phyloP scores from a whole-genome alignment of 2,329 filamentous ascomycete genomes.

The Colletotrichum ledebouriae region DNA sequence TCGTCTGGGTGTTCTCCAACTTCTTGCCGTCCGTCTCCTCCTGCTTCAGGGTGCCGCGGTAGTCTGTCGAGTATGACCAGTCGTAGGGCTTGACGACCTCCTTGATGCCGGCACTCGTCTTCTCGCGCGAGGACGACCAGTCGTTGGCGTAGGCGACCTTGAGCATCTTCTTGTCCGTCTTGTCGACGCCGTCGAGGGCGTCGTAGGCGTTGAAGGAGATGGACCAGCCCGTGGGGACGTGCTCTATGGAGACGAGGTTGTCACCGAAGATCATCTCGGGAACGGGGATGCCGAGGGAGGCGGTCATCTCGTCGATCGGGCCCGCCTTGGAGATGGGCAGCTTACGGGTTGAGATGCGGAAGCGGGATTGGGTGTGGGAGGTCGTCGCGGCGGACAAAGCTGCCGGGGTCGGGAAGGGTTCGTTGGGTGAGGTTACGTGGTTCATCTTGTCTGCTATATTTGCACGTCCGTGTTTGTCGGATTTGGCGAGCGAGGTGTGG shows the following conservation, averaged over 20 bases:
- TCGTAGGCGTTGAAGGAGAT: constrained; percentile 87
- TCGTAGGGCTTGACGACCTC: constrained; percentile 97
- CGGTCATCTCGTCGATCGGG: constrained; percentile 88
- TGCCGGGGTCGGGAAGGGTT: constrained; percentile 67
- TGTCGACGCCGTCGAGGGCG: constrained; percentile 92
- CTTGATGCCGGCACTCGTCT: constrained; percentile 87
- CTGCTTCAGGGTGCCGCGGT: constrained; percentile 75
- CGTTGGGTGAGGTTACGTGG: constrained; percentile 58
- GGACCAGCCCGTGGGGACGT: constrained; percentile 81
- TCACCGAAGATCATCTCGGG: constrained; percentile 99
- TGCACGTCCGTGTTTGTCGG: background rate
- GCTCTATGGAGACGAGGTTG: constrained; percentile 83
- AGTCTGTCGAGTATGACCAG: constrained; percentile 96
- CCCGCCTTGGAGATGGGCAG: constrained; percentile 93
- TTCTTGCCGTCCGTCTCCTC: background rate
- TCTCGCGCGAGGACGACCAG: constrained; percentile 79
- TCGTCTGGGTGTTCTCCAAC: constrained; percentile 45
- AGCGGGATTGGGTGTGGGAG: constrained; percentile 72
- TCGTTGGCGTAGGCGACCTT: constrained; percentile 93
- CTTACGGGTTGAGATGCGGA: constrained; percentile 86
- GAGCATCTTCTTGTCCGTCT: constrained; percentile 91
- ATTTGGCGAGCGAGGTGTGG: background rate
- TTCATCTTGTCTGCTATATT: constrained; percentile 50
- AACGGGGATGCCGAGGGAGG: constrained; percentile 83
- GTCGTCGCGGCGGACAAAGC: constrained; percentile 67